Base-by-base conservation (phyloP, 306 rosid genomes). In the Cucumis cinereus region DNA sequence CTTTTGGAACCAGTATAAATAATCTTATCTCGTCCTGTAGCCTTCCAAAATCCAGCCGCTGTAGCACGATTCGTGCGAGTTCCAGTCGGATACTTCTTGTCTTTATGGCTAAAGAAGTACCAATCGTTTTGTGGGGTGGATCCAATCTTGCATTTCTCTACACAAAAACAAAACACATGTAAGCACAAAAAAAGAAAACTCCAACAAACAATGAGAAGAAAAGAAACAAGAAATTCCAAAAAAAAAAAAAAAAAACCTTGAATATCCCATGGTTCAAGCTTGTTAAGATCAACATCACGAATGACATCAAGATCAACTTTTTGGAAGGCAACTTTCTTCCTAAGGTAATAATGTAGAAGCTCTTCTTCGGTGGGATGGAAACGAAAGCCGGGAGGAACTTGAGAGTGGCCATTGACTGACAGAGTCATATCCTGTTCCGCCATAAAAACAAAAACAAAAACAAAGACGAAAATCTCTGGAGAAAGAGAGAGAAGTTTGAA, bases 221-320 rank as follows among this genome's bases (percentile, higher is more conserved):
- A 35, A 35, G 63, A 10, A 70, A 43, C 12, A 16, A 3, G 9
- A 50, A n/a, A 20, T 15, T 45, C 52, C 20, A 12, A 47, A 6
- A 17, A 56, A 7, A 0, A 5, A 4, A 43, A 53, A 57, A 3
- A 0, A 4, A 52, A 74, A 87, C 91, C 91, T 87, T 87, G 91
- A 68, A 87, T 85, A 61, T 87, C 91, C 91, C 91, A 87, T 10
- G 89, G 91, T 75, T 87, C 91, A 19, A 87, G 89, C 86, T 87
- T 87, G 73, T 87, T 87, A 6, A 85, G 89, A 81, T 87, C 91
- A 60, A 87, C 89, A 40, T 87, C 91, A 0, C 87, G 84, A 74
- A 87, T 85, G 20, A 87, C 91, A 69, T 87, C 91, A 30, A 87
- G 87, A 72, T 87, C 91, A 67, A 87, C 83, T 62, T 83, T 85